These are phyloP conservation scores for Glebionis coronaria DNA, from an alignment of 129 eudicot species.

Conservation along the genomic window DNA sequence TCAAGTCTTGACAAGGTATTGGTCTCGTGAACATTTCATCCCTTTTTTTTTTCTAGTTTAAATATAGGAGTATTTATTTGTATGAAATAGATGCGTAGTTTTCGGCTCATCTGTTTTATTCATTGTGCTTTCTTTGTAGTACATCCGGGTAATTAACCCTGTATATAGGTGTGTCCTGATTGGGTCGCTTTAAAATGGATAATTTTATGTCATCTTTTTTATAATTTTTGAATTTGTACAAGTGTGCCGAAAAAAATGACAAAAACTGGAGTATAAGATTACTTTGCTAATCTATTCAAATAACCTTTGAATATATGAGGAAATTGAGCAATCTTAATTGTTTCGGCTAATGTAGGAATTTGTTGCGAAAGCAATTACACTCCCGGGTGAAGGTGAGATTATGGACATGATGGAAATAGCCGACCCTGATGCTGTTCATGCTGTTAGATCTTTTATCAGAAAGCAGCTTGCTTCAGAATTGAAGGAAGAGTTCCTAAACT, in stretches of 20 bases:
- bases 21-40: not conserved
- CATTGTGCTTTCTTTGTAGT: too few relatives aligned
- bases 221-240: too few relatives aligned
- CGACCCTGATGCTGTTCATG: slow-evolving; percentile 98
- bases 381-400: slow-evolving; percentile 92
- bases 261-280: too few relatives aligned
- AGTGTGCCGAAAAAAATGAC: too few relatives aligned
- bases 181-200: too few relatives aligned
- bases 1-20: slow-evolving; percentile 81
- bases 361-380: slow-evolving; percentile 84
- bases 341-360: slow-evolving; percentile 56
- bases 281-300: too few relatives aligned
- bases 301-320: not conserved
- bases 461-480: slow-evolving; percentile 81
- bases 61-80: not conserved
- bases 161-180: too few relatives aligned
- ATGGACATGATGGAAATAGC: slow-evolving; percentile 98
- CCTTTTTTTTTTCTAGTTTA: not conserved
- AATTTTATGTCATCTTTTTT: too few relatives aligned
- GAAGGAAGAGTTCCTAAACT: slow-evolving; percentile 52
- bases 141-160: too few relatives aligned
- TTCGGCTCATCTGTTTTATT: too few relatives aligned
- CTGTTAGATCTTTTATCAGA: slow-evolving; percentile 76
- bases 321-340: not conserved
- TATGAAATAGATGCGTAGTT: not conserved